Conservation (phyloP, 192 early-diverging fungal species). For the Gryganskiella cystojenkinii region DNA sequence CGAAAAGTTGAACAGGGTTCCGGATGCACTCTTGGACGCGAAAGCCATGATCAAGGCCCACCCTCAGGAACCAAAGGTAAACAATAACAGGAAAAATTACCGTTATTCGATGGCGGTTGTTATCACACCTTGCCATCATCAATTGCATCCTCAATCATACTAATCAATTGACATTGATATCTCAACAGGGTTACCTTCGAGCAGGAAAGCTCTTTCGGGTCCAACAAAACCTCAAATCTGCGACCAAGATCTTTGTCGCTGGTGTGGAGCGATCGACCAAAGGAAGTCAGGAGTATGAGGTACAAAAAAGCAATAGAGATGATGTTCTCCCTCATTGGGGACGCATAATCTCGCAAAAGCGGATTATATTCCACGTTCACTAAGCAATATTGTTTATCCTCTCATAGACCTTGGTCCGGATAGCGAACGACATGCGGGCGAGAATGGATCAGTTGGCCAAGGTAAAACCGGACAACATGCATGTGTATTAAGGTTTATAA, state of each 20-base stretch:
- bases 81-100: background rate
- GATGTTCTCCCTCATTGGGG: background rate
- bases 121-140: background rate
- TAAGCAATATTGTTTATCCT: background rate
- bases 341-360: too few relatives aligned
- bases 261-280: conserved; percentile 37
- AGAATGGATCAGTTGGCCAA: conserved; percentile 26
- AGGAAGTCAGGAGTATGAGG: conserved; percentile 33
- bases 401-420: conserved; percentile 23
- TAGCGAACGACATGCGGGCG: conserved; percentile 14
- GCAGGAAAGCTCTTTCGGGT: conserved; percentile 32
- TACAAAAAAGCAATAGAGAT: background rate
- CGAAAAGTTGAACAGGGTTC: conserved; percentile 23
- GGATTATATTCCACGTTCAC: too few relatives aligned
- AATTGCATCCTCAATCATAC: background rate
- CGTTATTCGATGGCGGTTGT: background rate
- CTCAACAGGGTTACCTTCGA: conserved; percentile 33
- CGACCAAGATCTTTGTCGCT: conserved; percentile 29
- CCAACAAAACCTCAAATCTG: conserved; percentile 33
- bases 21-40: conserved; percentile 27
- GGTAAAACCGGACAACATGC: too few relatives aligned
- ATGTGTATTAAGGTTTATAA: too few relatives aligned
- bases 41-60: conserved; percentile 31
- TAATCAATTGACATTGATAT: background rate
- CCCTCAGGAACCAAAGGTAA: conserved; percentile 42